These are phyloP conservation scores for Deinandra increscens DNA, from an alignment of 129 eudicot genomes.

Conservation along the genomic window DNA sequence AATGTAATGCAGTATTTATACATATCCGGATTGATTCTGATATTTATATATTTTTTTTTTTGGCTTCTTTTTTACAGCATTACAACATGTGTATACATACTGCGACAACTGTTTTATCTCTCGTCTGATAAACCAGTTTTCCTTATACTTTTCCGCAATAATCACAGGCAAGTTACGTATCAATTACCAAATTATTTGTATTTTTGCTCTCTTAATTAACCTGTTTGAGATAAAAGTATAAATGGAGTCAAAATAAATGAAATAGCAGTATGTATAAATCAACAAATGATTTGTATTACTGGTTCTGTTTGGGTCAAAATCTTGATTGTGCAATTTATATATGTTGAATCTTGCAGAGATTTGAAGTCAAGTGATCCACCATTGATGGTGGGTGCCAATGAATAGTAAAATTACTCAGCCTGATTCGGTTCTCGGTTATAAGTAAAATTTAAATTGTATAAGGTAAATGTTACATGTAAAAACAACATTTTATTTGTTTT, in stretches of 20 bases:
- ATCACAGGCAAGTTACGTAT: slow-evolving; percentile 17
- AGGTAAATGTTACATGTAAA: slow-evolving; percentile 7
- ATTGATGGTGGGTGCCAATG: slow-evolving; percentile 26
- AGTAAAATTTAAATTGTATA: neutral
- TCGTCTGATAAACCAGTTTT: slow-evolving; percentile 20
- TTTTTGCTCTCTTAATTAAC: neutral
- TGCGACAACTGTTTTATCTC: slow-evolving; percentile 18
- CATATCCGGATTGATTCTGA: neutral
- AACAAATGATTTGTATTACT: no score
- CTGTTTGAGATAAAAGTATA: neutral
- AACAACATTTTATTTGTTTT: neutral
- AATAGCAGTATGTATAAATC: neutral
- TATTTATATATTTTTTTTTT: neutral
- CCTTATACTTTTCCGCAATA: slow-evolving; percentile 21
- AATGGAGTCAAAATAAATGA: neutral
- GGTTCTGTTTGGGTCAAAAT: slow-evolving; percentile 3
- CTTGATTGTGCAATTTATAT: neutral
- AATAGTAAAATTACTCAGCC: slow-evolving; percentile 9
- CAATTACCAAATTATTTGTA: neutral
- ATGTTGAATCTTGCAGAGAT: slow-evolving; percentile 30
- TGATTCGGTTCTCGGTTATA: neutral
- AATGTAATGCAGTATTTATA: neutral
- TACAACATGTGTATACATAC: slow-evolving; percentile 22
- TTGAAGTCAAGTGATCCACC: slow-evolving; percentile 33
- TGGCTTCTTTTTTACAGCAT: slow-evolving; percentile 9